phyloP scores from a whole-genome alignment of 495 filamentous ascomycete genomes.

The Daldinia childiae region DNA sequence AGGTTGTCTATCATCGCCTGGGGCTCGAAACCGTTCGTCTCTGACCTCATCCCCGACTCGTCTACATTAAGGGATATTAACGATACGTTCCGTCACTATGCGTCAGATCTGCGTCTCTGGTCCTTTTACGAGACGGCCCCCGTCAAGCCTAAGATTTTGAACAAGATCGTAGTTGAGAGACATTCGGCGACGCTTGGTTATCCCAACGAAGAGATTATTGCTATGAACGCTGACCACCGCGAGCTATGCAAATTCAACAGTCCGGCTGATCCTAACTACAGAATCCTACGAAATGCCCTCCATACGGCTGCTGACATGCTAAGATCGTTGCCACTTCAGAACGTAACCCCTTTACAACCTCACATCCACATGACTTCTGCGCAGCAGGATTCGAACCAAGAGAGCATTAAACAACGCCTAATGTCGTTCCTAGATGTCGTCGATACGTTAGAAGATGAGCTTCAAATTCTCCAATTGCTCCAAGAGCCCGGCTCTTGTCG shows the following conservation, averaged over 20 bases:
- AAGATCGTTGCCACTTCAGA: slow-evolving; percentile 9
- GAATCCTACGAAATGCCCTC: slow-evolving; percentile 45
- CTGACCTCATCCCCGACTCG: slow-evolving; percentile 39
- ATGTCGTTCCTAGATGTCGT: slow-evolving; percentile 1
- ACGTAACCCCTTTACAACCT: neutral
- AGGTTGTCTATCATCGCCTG: slow-evolving; percentile 20
- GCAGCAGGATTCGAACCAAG: too few relatives aligned
- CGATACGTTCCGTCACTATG: slow-evolving; percentile 46
- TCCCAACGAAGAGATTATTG: slow-evolving; percentile 39
- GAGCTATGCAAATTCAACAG: slow-evolving; percentile 49
- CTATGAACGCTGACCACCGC: slow-evolving; percentile 51
- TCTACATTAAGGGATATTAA: slow-evolving; percentile 32
- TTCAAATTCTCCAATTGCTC: neutral
- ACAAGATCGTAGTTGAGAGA: slow-evolving; percentile 45
- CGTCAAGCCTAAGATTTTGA: slow-evolving; percentile 17
- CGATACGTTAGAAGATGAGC: slow-evolving; percentile 9
- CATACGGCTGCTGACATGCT: slow-evolving; percentile 42
- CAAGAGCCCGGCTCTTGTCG: slow-evolving; percentile 6
- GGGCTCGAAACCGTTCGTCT: slow-evolving; percentile 39
- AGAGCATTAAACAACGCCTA: neutral
- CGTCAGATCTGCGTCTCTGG: slow-evolving; percentile 36
- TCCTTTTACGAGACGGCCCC: slow-evolving; percentile 47
- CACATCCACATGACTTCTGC: too few relatives aligned
- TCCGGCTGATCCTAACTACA: slow-evolving; percentile 44
- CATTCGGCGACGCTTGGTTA: slow-evolving; percentile 48